Base-by-base conservation (phyloP, 1,284 basidiomycete genomes). In the Boletus sp. region DNA sequence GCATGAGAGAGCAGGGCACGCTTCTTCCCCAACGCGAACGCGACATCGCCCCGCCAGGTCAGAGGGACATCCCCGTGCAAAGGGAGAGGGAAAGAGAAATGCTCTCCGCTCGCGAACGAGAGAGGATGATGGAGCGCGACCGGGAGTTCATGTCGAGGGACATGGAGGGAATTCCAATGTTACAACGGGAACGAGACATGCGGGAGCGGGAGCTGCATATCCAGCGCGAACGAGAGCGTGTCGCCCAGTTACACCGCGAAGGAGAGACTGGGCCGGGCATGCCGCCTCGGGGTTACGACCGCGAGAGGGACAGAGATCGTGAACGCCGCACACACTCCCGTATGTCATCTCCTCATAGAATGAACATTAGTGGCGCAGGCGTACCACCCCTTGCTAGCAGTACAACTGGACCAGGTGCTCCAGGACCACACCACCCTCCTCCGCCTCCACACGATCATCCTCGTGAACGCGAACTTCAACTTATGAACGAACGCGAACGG, bases 241-340 rank as follows among this genome's bases (percentile, higher is more conserved):
- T 67, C 22, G 39, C 46, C 10, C 45, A 17, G 20, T 19, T 52
- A 14, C 59, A 61, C 25, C 61, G 67, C 33, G 68, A 69, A 2
- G 59, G 57, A 0, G 68, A 67, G 46, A 52, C 53, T 5, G 63
- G 59, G 23, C 60, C 56, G 0, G 61, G 63, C 4, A 51, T 62
- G 8, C 52, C 52, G 0, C 51, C 60, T 14, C 53, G 60, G 1
- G 51, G 23, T 35, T 51, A 57, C 33, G 61, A 66, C n/a, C 62
- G 62, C 30, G 60, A 65, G 14, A 50, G 61, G 30, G 63, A 64
- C 26, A 53, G 61, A 47, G 61, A 66, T 13, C 61, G 61, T 29
- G 61, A 63, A 42, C 62, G 65, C 17, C 63, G 61, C 19, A 41
- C 52, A 22, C 55, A 57, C 34, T 54, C 62, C 3, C 52, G 64